phyloP scores from a whole-genome alignment of 139 green algal species.

The Chlorella sp. region DNA sequence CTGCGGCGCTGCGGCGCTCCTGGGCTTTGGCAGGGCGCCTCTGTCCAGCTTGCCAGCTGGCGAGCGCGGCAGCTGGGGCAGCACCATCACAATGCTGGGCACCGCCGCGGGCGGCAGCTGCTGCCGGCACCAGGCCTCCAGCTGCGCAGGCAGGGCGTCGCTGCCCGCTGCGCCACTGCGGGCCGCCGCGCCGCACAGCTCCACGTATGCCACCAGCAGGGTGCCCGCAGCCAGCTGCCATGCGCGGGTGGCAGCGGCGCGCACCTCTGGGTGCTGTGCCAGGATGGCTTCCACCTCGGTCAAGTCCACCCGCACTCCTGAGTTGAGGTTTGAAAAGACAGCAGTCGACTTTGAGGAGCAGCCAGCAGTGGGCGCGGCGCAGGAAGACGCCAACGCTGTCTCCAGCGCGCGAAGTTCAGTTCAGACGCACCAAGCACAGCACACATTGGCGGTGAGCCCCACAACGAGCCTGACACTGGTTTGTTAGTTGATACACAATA shows the following conservation, averaged over 20 bases:
- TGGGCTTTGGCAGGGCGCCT: slow-evolving; percentile 7
- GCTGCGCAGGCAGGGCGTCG: not conserved
- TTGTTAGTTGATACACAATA: not conserved
- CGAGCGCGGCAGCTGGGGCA: slow-evolving; percentile 40
- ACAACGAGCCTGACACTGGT: not conserved
- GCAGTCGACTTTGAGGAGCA: not conserved
- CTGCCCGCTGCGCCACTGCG: not conserved
- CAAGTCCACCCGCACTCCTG: slow-evolving; percentile 52
- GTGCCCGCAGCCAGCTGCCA: slow-evolving; percentile 22
- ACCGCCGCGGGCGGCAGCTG: slow-evolving; percentile 30
- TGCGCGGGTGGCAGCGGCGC: slow-evolving; percentile 33
- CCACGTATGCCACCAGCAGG: not conserved
- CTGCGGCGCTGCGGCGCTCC: not conserved
- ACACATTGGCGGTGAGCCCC: too few species aligned
- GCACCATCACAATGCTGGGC: slow-evolving; percentile 14
- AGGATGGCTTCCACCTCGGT: slow-evolving; percentile 51
- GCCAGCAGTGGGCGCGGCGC: not conserved
- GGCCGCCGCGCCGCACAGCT: not conserved
- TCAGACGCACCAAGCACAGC: too few species aligned
- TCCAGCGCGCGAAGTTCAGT: too few species aligned
- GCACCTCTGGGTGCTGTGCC: slow-evolving; percentile 34
- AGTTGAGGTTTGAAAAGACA: not conserved
- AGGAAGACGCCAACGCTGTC: not conserved
- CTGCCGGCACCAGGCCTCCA: slow-evolving; percentile 7
- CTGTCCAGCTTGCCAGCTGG: slow-evolving; percentile 44